Evolutionary conservation across 495 filamentous ascomycete genomes (phyloP).

Genomic region (Rhypophila decipiens): DNA sequence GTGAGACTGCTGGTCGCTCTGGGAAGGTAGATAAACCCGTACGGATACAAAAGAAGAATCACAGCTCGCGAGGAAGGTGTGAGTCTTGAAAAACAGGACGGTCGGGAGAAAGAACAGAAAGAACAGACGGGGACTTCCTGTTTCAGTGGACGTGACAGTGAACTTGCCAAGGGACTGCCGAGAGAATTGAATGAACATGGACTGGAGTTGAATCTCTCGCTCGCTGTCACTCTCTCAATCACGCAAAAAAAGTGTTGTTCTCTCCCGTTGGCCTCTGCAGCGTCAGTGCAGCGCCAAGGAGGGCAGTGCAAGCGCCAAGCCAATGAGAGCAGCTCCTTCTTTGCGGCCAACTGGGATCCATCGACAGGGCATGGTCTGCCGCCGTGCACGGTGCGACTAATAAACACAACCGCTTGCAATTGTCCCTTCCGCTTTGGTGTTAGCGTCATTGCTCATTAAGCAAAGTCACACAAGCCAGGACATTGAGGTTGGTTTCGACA

Average conservation of each 20-base stretch:
- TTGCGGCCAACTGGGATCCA: no score
- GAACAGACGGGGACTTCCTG: no score
- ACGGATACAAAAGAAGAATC: not conserved
- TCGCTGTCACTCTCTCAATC: no score
- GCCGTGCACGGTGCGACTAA: not conserved
- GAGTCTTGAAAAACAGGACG: not conserved
- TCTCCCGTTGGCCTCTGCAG: slow-evolving; percentile 1
- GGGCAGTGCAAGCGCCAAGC: slow-evolving; percentile 15
- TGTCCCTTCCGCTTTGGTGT: slow-evolving; percentile 3
- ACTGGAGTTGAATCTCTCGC: no score
- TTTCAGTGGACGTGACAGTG: no score
- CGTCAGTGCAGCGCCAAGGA: slow-evolving; percentile 2
- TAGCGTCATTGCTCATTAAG: not conserved
- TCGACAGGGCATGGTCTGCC: not conserved
- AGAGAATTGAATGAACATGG: no score
- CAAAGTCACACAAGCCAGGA: no score
- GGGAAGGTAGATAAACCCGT: no score
- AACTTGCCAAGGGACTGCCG: no score
- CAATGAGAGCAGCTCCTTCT: slow-evolving; percentile 8
- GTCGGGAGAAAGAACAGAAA: not conserved
- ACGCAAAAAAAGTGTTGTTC: not conserved
- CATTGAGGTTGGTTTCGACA: no score
- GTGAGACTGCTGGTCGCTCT: no score
- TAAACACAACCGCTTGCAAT: slow-evolving; percentile 1
- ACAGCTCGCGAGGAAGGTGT: not conserved